A percentile compares a stretch with the other conserved stretches of the same genome.
Conservation (phyloP, 2,329 filamentous ascomycete species). For the Tetracladium maxilliforme region DNA sequence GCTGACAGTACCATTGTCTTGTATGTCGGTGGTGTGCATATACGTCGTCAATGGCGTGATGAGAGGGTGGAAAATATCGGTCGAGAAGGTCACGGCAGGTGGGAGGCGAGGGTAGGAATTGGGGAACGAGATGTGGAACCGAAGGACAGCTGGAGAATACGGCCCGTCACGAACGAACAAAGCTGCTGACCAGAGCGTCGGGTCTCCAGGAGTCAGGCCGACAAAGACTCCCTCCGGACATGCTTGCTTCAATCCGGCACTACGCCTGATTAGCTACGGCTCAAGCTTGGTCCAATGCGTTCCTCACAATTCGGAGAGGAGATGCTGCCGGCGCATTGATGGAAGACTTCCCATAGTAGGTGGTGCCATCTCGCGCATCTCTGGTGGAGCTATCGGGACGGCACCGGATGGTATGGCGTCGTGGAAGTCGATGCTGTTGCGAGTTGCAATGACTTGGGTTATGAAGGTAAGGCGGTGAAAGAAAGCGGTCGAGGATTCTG, state of each 20-base stretch:
- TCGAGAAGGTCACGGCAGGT: constrained; percentile 75
- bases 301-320: constrained; percentile 68
- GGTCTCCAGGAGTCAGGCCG: constrained; percentile 67
- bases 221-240: constrained; percentile 82
- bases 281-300: background rate
- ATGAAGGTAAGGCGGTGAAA: no score
- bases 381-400: no score
- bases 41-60: constrained; percentile 90
- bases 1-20: constrained; percentile 64
- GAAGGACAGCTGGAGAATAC: constrained; percentile 73
- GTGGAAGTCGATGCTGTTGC: no score
- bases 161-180: constrained; percentile 85
- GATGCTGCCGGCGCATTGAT: constrained; percentile 56
- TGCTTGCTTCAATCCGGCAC: constrained; percentile 65
- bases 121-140: constrained; percentile 83
- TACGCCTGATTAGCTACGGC: constrained; percentile 24
- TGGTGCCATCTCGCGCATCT: no score
- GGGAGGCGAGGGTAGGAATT: constrained; percentile 64
- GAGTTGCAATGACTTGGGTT: no score
- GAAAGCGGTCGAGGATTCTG: no score
- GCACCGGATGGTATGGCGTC: no score
- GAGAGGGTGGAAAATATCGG: constrained; percentile 89
- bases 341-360: no score
- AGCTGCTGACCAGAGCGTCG: constrained; percentile 76
- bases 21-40: constrained; percentile 71